A percentile compares a stretch with the other conserved stretches of the same genome.
phyloP scores from a whole-genome alignment of 805 yeast genomes.

The Cyberlindnera veronae region DNA sequence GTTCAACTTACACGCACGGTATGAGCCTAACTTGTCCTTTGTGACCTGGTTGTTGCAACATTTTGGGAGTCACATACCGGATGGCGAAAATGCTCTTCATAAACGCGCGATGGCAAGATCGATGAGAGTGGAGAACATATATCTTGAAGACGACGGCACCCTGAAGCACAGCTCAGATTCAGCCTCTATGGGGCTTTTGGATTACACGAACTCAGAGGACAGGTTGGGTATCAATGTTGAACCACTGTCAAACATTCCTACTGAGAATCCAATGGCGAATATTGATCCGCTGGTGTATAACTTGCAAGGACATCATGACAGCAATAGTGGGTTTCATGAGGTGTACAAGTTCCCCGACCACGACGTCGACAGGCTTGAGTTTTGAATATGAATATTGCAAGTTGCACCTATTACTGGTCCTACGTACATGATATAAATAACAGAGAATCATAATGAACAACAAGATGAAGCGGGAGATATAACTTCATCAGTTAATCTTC shows the following conservation, averaged over 20 bases:
- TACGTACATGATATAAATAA: no score
- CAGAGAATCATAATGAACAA: no score
- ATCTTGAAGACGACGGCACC: neutral
- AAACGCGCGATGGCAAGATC: no score
- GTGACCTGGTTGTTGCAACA: conserved; percentile 10
- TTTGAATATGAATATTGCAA: neutral
- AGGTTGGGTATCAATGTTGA: no score
- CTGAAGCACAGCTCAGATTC: neutral
- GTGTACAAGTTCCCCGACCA: neutral
- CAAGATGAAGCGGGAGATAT: no score
- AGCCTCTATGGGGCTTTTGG: neutral
- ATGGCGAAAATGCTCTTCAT: no score
- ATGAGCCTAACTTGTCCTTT: neutral
- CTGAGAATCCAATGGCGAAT: neutral
- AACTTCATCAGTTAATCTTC: conserved; percentile 21
- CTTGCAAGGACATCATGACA: no score
- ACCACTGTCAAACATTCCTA: no score
- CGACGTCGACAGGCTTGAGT: neutral
- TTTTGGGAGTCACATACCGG: no score
- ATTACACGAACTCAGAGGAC: neutral
- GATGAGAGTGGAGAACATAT: neutral
- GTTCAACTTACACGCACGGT: conserved; percentile 17
- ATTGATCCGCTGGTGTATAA: neutral
- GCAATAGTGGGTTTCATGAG: no score
- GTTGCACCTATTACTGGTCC: no score